Conservation (phyloP, 352 stramenopile genomes). For the Halophytophthora polymorphica region DNA sequence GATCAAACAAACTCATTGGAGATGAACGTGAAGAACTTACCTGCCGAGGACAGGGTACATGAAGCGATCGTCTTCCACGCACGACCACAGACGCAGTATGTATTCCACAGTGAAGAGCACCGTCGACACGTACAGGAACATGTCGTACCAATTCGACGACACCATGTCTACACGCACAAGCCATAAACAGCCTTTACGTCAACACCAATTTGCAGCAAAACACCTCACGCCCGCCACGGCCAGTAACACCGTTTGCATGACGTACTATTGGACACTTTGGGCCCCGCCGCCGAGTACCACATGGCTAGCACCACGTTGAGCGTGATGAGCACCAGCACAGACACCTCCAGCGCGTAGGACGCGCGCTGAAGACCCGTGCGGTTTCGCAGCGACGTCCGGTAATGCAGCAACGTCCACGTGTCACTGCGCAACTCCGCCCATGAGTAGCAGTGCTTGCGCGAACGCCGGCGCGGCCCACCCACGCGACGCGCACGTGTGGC, state of each 20-base stretch:
- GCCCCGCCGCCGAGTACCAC: conserved; percentile 39
- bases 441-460: background rate
- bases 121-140: conserved; percentile 77
- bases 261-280: conserved; percentile 19
- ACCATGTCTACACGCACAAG: conserved; percentile 22
- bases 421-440: conserved; percentile 39
- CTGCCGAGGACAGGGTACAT: conserved; percentile 45
- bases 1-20: background rate
- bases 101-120: conserved; percentile 78
- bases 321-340: conserved; percentile 70
- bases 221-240: background rate
- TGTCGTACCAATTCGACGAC: conserved; percentile 60
- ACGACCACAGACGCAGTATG: conserved; percentile 73
- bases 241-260: conserved; percentile 1
- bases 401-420: conserved; percentile 77
- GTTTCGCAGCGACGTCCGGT: conserved; percentile 58
- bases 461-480: background rate
- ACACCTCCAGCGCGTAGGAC: conserved; percentile 65
- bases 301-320: conserved; percentile 80
- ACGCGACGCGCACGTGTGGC: no score
- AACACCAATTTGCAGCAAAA: no score
- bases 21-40: conserved; percentile 16
- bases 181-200: background rate
- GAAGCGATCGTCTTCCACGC: conserved; percentile 72
- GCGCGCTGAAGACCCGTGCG: conserved; percentile 57